These are phyloP conservation scores for Yueomyces sp. DNA, from an alignment of 805 yeast species.

Conservation along the genomic window DNA sequence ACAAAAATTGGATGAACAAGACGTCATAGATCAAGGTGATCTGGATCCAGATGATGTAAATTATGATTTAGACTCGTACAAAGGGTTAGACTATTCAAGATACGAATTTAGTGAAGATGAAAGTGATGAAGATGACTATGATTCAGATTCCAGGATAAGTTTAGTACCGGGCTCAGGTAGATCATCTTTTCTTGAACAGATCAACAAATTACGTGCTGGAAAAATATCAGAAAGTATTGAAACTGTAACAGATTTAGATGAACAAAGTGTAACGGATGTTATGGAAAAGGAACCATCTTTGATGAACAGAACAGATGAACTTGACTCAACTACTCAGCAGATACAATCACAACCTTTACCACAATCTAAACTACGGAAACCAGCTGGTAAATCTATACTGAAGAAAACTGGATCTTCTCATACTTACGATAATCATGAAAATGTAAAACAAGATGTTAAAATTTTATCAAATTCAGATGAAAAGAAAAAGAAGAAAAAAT, in stretches of 20 bases:
- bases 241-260: not conserved
- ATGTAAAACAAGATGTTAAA: too few relatives aligned
- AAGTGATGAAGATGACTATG: constrained; percentile 9
- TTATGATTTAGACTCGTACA: constrained; percentile 14
- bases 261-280: not conserved
- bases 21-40: constrained; percentile 15
- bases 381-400: not conserved
- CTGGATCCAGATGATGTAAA: constrained; percentile 9
- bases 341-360: not conserved
- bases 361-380: too few relatives aligned
- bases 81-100: constrained; percentile 2
- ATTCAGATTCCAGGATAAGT: constrained; percentile 4
- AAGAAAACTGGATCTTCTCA: not conserved
- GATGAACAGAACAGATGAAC: too few relatives aligned
- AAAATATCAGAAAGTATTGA: not conserved
- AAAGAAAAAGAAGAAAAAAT: constrained; percentile 10
- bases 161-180: constrained; percentile 15
- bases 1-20: constrained; percentile 19
- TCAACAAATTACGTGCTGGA: constrained; percentile 9
- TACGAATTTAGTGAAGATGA: constrained; percentile 9
- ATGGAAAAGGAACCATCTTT: not conserved
- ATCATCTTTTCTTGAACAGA: constrained; percentile 16
- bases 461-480: not conserved
- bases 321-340: not conserved
- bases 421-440: not conserved